Evolutionary conservation across 441 rosid genomes (phyloP).

Genomic region (Eruca vesicaria): DNA sequence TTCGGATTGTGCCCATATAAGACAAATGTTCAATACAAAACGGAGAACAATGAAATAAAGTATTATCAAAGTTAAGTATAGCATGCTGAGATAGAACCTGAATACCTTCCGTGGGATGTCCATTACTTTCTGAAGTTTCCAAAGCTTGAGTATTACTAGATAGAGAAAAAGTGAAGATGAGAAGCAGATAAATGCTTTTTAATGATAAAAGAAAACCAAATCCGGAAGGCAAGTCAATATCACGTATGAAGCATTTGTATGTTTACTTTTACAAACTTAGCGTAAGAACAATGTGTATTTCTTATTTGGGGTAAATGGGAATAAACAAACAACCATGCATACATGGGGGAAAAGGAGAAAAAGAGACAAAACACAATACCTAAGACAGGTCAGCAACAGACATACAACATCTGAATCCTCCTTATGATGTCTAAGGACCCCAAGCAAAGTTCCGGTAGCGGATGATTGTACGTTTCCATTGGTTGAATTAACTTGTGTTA

Average conservation of each 20-base stretch:
- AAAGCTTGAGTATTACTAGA: conserved; percentile 56
- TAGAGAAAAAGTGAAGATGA: conserved; percentile 18
- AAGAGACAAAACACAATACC: conserved; percentile 45
- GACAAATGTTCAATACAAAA: not conserved
- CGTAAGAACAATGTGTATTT: not conserved
- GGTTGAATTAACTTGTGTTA: conserved; percentile 56
- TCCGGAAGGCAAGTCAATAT: not conserved
- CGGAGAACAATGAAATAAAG: not conserved
- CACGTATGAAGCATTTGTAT: not conserved
- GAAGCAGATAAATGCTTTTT: not conserved
- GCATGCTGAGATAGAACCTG: conserved; percentile 25
- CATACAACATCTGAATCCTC: conserved; percentile 67
- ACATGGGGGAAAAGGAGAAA: not conserved
- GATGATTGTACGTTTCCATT: conserved; percentile 45
- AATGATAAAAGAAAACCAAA: conserved; percentile 4
- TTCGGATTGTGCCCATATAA: conserved; percentile 13
- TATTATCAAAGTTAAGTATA: not conserved
- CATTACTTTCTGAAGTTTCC: conserved; percentile 37
- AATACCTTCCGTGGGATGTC: conserved; percentile 46
- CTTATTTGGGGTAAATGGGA: not conserved
- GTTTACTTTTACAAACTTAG: not conserved
- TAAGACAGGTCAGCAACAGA: conserved; percentile 74
- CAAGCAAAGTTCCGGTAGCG: conserved; percentile 56
- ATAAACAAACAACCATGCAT: conserved; percentile 10
- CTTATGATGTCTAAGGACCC: conserved; percentile 59